Conservation (phyloP, 306 rosid genomes). For the Argentina anserina region DNA sequence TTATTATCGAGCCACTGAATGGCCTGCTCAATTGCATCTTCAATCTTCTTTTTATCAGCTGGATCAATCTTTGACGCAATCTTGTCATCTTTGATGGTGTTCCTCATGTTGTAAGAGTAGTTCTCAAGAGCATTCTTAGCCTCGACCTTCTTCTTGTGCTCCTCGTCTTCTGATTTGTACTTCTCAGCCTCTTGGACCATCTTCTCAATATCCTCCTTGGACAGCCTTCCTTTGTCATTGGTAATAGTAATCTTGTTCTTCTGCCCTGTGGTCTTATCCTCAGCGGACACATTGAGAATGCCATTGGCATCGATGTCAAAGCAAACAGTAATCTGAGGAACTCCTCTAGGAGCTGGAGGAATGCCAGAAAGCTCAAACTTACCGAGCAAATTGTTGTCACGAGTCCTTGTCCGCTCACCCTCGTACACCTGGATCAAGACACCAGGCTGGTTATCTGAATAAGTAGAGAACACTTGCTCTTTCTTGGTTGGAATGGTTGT, state of each 20-base stretch:
- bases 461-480: constrained; percentile 68
- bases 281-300: constrained; percentile 64
- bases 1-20: constrained; percentile 68
- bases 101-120: constrained; percentile 73
- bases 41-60: constrained; percentile 61
- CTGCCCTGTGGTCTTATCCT: constrained; percentile 70
- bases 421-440: constrained; percentile 75
- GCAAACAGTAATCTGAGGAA: constrained; percentile 70
- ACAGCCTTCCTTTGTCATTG: constrained; percentile 70
- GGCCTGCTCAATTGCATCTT: constrained; percentile 56
- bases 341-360: constrained; percentile 77
- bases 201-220: constrained; percentile 71
- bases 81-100: constrained; percentile 65
- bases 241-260: constrained; percentile 82
- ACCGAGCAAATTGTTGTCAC: constrained; percentile 69
- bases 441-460: constrained; percentile 69
- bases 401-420: constrained; percentile 66
- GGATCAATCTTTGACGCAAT: constrained; percentile 57
- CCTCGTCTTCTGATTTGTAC: constrained; percentile 76
- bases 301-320: constrained; percentile 73
- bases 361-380: constrained; percentile 74
- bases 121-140: constrained; percentile 69
- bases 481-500: constrained; percentile 74
- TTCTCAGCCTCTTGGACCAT: constrained; percentile 86
- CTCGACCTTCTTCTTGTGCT: constrained; percentile 71